Evolutionary conservation across 1,284 basidiomycete genomes (phyloP).

Genomic region (Ganoderma lingzhi): DNA sequence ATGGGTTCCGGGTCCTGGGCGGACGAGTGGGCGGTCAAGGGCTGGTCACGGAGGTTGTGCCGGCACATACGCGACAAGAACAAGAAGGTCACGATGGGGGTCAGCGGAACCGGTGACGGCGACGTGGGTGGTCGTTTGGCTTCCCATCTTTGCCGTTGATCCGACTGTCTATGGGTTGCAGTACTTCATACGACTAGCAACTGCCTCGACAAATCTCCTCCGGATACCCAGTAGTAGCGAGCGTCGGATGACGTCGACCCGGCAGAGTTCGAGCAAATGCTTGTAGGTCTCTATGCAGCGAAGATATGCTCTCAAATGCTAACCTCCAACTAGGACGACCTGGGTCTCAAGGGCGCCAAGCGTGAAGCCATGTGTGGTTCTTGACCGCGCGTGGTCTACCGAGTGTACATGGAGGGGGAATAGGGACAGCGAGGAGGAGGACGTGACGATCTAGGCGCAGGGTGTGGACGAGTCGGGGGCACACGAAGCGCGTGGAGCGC

Average conservation of each 20-base stretch:
- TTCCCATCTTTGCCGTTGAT: not conserved
- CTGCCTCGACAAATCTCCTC: too few species aligned
- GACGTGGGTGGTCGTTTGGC: slow-evolving; percentile 56
- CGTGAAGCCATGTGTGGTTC: slow-evolving; percentile 74
- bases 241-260: slow-evolving; percentile 51
- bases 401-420: too few species aligned
- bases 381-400: too few species aligned
- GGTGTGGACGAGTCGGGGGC: too few species aligned
- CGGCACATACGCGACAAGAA: slow-evolving; percentile 49
- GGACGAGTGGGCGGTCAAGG: slow-evolving; percentile 68
- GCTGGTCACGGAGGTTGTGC: slow-evolving; percentile 49
- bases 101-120: slow-evolving; percentile 86
- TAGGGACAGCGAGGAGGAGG: too few species aligned
- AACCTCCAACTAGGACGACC: slow-evolving; percentile 57
- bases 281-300: slow-evolving; percentile 54
- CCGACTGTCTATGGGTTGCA: slow-evolving; percentile 38
- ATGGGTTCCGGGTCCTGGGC: slow-evolving; percentile 87
- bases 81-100: slow-evolving; percentile 63
- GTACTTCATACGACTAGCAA: slow-evolving; percentile 79
- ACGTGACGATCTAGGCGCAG: too few species aligned
- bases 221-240: too few species aligned
- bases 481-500: too few species aligned
- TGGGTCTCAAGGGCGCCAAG: slow-evolving; percentile 77
- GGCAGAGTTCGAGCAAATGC: slow-evolving; percentile 64
- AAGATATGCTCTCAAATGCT: slow-evolving; percentile 21